Evolutionary conservation across 2,329 filamentous ascomycete genomes (phyloP).

Genomic region (Lecanicillium sp.): DNA sequence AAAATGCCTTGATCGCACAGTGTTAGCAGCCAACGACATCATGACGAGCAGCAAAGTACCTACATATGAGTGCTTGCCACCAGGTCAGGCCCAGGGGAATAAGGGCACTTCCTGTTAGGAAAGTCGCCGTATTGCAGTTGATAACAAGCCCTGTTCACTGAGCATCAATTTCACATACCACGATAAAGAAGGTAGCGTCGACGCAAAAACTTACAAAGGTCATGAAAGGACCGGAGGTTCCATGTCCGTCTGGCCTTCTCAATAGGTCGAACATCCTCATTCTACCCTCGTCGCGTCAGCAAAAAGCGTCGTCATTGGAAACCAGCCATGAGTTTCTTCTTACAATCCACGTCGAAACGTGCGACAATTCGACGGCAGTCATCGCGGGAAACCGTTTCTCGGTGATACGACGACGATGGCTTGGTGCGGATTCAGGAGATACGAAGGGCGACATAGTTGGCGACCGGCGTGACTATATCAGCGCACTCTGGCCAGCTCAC

Average conservation of each 20-base stretch:
- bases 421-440: not conserved
- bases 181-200: not conserved
- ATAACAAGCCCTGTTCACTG: conserved; percentile 36
- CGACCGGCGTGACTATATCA: not conserved
- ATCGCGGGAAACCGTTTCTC: conserved; percentile 4
- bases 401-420: not conserved
- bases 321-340: not conserved
- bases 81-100: conserved; percentile 35
- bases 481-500: not conserved
- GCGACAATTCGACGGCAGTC: conserved; percentile 22
- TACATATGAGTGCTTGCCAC: conserved; percentile 39
- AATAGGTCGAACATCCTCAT: conserved; percentile 46
- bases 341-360: conserved; percentile 30
- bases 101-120: conserved; percentile 35
- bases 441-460: not conserved
- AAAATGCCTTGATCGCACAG: conserved; percentile 24
- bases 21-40: not conserved
- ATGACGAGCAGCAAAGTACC: not conserved
- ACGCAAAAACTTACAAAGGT: conserved; percentile 36
- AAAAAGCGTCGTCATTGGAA: not conserved
- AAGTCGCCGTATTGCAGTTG: conserved; percentile 39
- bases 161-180: not conserved
- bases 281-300: conserved; percentile 24
- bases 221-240: conserved; percentile 36
- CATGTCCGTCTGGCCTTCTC: conserved; percentile 37